Percentiles rank a stretch among this genome's conserved stretches.
Conservation (phyloP, 768 basidiomycete species). For the Gymnopilus junonius region DNA sequence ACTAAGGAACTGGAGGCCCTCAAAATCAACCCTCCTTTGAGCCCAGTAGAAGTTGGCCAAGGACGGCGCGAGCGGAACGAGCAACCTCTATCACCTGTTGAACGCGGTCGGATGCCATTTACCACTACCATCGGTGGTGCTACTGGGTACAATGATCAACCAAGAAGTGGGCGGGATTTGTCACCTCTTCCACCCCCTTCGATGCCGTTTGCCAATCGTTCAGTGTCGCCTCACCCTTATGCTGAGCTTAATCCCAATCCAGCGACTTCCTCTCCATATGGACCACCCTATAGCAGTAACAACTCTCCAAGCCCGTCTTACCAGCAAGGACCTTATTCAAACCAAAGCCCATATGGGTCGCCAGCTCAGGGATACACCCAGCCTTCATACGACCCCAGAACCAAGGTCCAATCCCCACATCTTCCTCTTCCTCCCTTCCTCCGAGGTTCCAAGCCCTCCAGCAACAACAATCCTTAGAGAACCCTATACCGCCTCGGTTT, state of each 20-base stretch:
- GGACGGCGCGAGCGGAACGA: constrained; percentile 5
- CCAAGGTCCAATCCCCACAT: constrained; percentile 3
- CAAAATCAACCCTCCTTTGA: constrained; percentile 33
- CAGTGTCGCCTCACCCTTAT: constrained; percentile 43
- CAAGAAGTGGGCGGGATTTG: constrained; percentile 7
- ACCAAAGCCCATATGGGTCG: not conserved
- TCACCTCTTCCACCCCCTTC: constrained; percentile 38
- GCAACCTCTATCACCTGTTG: constrained; percentile 11
- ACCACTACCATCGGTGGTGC: not conserved
- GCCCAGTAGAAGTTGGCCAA: constrained; percentile 9
- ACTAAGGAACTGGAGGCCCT: constrained; percentile 67
- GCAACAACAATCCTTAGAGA: constrained; percentile 16
- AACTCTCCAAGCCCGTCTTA: not conserved
- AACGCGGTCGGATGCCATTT: constrained; percentile 13
- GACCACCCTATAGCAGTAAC: constrained; percentile 9
- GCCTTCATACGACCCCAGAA: not conserved
- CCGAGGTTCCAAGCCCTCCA: constrained; percentile 31
- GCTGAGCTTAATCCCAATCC: constrained; percentile 28
- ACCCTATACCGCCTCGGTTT: constrained; percentile 29
- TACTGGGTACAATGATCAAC: constrained; percentile 1
- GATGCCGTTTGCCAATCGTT: constrained; percentile 43
- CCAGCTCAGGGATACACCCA: constrained; percentile 22
- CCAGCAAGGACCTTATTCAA: constrained; percentile 6
- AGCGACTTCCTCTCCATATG: constrained; percentile 21
- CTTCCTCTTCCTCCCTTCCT: constrained; percentile 21